phyloP scores from a whole-genome alignment of 495 filamentous ascomycete species.

The Neurospora terricola region DNA sequence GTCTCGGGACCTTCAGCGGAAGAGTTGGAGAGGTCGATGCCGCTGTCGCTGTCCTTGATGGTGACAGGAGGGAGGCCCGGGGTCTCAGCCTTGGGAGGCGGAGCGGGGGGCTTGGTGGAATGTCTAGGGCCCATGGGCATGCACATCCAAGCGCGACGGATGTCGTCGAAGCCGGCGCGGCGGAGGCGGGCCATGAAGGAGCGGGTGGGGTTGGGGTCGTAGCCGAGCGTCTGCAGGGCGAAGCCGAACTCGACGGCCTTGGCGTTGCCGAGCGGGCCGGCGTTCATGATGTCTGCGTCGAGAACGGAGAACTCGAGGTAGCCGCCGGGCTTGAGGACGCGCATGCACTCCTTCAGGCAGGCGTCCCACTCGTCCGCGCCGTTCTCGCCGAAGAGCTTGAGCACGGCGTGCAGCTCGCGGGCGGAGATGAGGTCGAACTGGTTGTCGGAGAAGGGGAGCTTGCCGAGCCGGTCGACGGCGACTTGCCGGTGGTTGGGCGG shows the following conservation, averaged over 20 bases:
- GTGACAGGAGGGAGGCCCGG: background rate
- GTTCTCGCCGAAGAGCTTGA: slow-evolving; percentile 57
- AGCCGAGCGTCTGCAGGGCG: slow-evolving; percentile 74
- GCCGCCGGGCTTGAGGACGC: slow-evolving; percentile 85
- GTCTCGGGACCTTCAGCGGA: slow-evolving; percentile 15
- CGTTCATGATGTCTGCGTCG: slow-evolving; percentile 79
- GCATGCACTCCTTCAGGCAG: slow-evolving; percentile 75
- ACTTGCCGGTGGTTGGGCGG: slow-evolving; percentile 81
- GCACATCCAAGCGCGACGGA: slow-evolving; percentile 84
- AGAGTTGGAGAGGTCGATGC: slow-evolving; percentile 22
- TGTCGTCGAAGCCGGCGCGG: slow-evolving; percentile 60
- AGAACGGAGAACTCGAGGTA: slow-evolving; percentile 83
- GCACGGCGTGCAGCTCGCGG: slow-evolving; percentile 71
- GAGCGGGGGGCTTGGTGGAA: slow-evolving; percentile 26
- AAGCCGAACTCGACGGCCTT: slow-evolving; percentile 82
- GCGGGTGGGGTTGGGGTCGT: slow-evolving; percentile 77
- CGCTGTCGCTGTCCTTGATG: slow-evolving; percentile 17
- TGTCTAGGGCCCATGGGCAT: slow-evolving; percentile 70
- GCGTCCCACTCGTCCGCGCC: slow-evolving; percentile 78
- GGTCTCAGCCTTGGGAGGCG: slow-evolving; percentile 2
- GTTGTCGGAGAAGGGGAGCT: slow-evolving; percentile 75
- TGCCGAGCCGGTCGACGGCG: slow-evolving; percentile 60
- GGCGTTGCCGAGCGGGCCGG: slow-evolving; percentile 66
- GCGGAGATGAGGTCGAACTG: slow-evolving; percentile 91
- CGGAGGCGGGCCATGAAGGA: slow-evolving; percentile 65